Percentiles rank a stretch among this genome's conserved stretches.
Conservation (phyloP, 495 filamentous ascomycete genomes). For the Penicillium soppii region DNA sequence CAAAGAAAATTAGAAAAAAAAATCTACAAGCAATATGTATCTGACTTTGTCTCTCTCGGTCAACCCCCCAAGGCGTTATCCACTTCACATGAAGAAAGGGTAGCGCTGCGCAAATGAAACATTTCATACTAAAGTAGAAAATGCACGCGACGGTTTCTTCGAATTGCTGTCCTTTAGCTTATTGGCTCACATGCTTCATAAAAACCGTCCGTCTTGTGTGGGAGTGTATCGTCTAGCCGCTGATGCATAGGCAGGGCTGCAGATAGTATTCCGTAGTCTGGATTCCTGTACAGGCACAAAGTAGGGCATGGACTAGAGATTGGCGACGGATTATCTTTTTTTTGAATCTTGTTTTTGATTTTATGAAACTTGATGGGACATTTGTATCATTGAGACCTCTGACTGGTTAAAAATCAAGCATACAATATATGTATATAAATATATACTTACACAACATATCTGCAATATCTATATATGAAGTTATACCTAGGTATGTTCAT, state of each 20-base stretch:
- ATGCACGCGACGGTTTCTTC: constrained; percentile 11
- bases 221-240: constrained; percentile 15
- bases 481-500: too few species aligned
- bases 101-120: constrained; percentile 10
- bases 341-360: too few species aligned
- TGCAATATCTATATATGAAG: too few species aligned
- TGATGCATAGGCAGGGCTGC: constrained; percentile 22
- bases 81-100: constrained; percentile 12
- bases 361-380: too few species aligned
- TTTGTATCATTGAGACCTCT: too few species aligned
- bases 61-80: not conserved
- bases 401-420: too few species aligned
- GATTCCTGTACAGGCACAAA: constrained; percentile 1
- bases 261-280: too few species aligned
- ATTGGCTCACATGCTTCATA: constrained; percentile 24
- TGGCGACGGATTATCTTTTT: too few species aligned
- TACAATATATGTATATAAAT: too few species aligned
- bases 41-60: constrained; percentile 1
- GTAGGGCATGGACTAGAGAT: too few species aligned
- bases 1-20: not conserved
- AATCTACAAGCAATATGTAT: not conserved
- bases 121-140: constrained; percentile 16
- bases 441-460: too few species aligned
- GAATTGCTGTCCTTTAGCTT: not conserved
- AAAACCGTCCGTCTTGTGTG: constrained; percentile 8